Conservation (phyloP, 306 rosid species). For the Casuarina equisetifolia region DNA sequence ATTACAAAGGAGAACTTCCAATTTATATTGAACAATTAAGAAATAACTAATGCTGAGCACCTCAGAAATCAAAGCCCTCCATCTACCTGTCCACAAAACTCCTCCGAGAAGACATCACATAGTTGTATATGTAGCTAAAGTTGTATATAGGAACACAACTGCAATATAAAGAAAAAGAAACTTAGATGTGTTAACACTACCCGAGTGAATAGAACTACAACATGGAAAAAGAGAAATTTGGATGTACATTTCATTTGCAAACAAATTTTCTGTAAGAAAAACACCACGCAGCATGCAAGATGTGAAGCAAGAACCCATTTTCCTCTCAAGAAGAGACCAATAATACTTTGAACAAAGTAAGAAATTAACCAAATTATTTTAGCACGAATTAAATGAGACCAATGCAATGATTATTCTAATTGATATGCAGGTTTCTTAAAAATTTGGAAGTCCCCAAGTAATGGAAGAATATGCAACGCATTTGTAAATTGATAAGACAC, state of each 20-base stretch:
- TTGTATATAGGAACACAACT: conserved; percentile 97
- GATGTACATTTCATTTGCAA: neutral
- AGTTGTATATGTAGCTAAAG: conserved; percentile 77
- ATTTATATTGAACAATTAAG: conserved; percentile 26
- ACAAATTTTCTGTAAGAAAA: neutral
- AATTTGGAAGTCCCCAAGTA: neutral
- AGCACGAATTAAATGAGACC: neutral
- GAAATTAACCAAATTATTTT: neutral
- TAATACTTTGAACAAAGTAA: neutral
- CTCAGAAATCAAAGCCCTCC: conserved; percentile 50
- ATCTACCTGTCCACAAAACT: conserved; percentile 99
- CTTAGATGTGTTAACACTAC: conserved; percentile 17
- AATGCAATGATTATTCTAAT: neutral
- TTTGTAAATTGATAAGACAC: conserved; percentile 6
- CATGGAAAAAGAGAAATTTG: neutral
- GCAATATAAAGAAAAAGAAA: conserved; percentile 43
- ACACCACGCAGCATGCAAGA: neutral
- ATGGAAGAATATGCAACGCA: neutral
- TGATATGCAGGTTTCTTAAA: neutral
- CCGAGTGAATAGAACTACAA: conserved; percentile 51
- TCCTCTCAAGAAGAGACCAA: neutral
- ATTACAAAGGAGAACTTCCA: neutral
- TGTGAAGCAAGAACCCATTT: neutral
- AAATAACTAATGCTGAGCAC: conserved; percentile 53
- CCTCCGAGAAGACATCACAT: conserved; percentile 76